Evolutionary conservation across 345 rosid species (phyloP), one percentile per base, ranked within the genome.

Genomic region (Firmiana major): DNA sequence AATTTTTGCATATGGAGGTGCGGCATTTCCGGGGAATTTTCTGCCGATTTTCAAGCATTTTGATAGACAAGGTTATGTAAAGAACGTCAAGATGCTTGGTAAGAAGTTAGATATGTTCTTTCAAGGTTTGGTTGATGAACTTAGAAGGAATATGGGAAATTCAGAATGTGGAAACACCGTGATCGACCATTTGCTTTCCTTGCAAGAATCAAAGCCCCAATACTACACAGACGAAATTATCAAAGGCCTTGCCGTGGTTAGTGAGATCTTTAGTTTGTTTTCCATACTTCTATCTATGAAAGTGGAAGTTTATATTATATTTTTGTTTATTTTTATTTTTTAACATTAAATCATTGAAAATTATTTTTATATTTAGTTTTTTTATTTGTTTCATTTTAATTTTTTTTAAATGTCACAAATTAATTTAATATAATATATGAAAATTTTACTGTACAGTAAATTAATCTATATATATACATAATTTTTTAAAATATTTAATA

Each of bases 141-240:
- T 81, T 45, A 79, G 87, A 58, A 58, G 26, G 15, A 85, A 79
- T 3, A 21, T 75, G 79, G 57, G 75, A 54, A 7, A 24, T 24
- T 22, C 6, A 57, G 59, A 63, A 40, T 73, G 74, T 26, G 63
- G 34, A 24, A 82, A 85, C 16, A 85, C 90, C 21, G 87, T 88
- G 90, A 88, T 91, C 19, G 86, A 82, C 46, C 93, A 88, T 78
- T 66, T 88, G 66, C 91, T 88, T 72, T 16, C 80, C 49, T 78
- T 87, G 76, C 89, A 87, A 63, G 74, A 87, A 63, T 81, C 87
- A 5, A 81, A 91, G 21, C 83, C 88, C 1, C 79, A 83, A 3
- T 77, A 77, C 46, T 88, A 85, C 59, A 84, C 91, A 0, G 91
- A 90, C 80, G 78, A 86, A 48, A 85, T 84, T 66, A 87, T 89